Conservation (phyloP, 1,284 basidiomycete genomes). For the Cryptococcus hybrid region DNA sequence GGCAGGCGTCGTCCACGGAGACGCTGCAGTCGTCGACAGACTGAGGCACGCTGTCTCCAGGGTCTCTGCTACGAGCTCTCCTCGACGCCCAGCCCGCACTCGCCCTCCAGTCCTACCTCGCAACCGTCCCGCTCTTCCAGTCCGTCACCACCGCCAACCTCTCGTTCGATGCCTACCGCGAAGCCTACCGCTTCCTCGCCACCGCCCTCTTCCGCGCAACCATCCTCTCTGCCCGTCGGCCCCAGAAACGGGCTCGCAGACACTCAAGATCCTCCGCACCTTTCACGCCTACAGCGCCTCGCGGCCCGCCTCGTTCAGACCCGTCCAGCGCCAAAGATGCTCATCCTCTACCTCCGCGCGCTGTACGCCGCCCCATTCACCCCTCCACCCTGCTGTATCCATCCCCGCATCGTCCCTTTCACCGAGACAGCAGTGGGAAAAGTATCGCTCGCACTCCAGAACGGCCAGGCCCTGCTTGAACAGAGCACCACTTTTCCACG, state of each 20-base stretch:
- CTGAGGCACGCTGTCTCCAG: slow-evolving; percentile 49
- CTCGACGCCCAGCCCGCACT: not conserved
- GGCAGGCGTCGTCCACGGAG: slow-evolving; percentile 44
- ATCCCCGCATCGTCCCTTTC: not conserved
- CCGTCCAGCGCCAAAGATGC: slow-evolving; percentile 61
- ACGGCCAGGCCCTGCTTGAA: slow-evolving; percentile 65
- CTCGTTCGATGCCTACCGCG: slow-evolving; percentile 40
- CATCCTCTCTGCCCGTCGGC: slow-evolving; percentile 51
- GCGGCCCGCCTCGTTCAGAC: slow-evolving; percentile 73
- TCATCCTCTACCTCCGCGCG: slow-evolving; percentile 68
- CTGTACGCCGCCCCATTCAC: slow-evolving; percentile 43
- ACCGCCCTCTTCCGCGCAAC: slow-evolving; percentile 43
- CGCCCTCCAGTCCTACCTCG: slow-evolving; percentile 35
- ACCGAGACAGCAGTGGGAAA: slow-evolving; percentile 60
- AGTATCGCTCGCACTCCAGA: slow-evolving; percentile 59
- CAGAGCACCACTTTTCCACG: slow-evolving; percentile 73
- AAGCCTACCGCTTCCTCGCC: slow-evolving; percentile 41
- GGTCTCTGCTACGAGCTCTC: slow-evolving; percentile 22
- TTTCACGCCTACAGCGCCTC: slow-evolving; percentile 61
- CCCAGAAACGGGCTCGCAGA: slow-evolving; percentile 13
- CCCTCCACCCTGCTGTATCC: slow-evolving; percentile 20
- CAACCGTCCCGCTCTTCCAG: slow-evolving; percentile 21
- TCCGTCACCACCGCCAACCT: slow-evolving; percentile 8
- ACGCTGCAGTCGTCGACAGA: slow-evolving; percentile 46
- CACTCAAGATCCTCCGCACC: slow-evolving; percentile 62